A percentile compares a stretch with the other conserved stretches of the same genome.
Conservation (phyloP, 345 rosid species). For the Cardamine resedifolia region DNA sequence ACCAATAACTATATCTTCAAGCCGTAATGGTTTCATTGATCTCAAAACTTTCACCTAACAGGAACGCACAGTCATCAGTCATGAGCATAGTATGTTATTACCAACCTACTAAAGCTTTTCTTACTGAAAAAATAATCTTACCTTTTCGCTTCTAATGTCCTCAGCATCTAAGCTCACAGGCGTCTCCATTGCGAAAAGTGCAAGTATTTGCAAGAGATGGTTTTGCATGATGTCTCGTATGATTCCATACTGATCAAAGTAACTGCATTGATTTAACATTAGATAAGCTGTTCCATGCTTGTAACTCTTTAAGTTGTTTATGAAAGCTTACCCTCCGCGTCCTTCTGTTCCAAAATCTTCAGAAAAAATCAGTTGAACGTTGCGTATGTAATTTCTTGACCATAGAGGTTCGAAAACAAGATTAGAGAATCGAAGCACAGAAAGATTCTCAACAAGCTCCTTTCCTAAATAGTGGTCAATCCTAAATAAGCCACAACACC, state of each 20-base stretch:
- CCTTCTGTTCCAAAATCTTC: constrained; percentile 98
- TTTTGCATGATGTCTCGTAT: constrained; percentile 94
- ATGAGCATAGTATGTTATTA: not conserved
- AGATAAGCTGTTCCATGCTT: constrained; percentile 3
- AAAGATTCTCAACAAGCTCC: constrained; percentile 92
- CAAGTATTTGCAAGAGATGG: constrained; percentile 87
- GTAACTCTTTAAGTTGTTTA: not conserved
- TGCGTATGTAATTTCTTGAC: constrained; percentile 83
- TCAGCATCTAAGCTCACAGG: constrained; percentile 97
- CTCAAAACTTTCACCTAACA: constrained; percentile 83
- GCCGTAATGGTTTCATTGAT: constrained; percentile 76
- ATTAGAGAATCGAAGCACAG: constrained; percentile 93
- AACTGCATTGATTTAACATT: constrained; percentile 39
- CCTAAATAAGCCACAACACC: constrained; percentile 41
- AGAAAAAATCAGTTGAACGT: constrained; percentile 85
- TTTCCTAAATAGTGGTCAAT: constrained; percentile 93
- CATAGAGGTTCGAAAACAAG: constrained; percentile 91
- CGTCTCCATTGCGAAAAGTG: constrained; percentile 96
- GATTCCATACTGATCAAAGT: constrained; percentile 87
- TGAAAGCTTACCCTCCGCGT: constrained; percentile 73
- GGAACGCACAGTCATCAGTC: not conserved
- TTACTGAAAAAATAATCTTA: constrained; percentile 24
- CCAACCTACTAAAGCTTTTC: not conserved
- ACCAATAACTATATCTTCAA: constrained; percentile 76
- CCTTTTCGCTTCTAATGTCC: constrained; percentile 92